These are phyloP conservation scores for Pyricularia pennisetigena DNA, from an alignment of 2,329 filamentous ascomycete genomes.

Conservation along the genomic window DNA sequence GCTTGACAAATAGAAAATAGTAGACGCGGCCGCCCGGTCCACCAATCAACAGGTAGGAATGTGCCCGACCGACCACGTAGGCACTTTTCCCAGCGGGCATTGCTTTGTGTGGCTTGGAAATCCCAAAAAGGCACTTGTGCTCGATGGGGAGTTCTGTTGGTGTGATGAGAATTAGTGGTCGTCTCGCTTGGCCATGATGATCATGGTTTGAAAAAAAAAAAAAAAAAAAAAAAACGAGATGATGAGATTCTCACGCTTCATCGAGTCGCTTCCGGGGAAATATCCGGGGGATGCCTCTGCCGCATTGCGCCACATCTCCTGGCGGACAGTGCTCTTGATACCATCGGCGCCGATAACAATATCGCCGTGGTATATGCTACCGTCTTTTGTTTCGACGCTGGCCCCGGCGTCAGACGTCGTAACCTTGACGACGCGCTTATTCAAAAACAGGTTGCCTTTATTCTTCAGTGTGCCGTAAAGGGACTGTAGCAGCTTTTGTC, in stretches of 20 bases:
- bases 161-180: neutral
- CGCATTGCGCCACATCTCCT: slow-evolving; percentile 9
- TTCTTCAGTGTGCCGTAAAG: slow-evolving; percentile 22
- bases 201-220: too few relatives aligned
- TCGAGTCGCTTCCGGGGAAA: slow-evolving; percentile 7
- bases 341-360: slow-evolving; percentile 30
- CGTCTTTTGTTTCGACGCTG: slow-evolving; percentile 20
- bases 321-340: slow-evolving; percentile 21
- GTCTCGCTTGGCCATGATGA: neutral
- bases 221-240: too few relatives aligned
- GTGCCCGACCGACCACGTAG: slow-evolving; percentile 3
- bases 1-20: slow-evolving; percentile 11
- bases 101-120: slow-evolving; percentile 8
- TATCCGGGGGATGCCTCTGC: slow-evolving; percentile 6
- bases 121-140: slow-evolving; percentile 13
- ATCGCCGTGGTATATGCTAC: slow-evolving; percentile 18
- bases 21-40: slow-evolving; percentile 11
- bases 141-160: slow-evolving; percentile 4
- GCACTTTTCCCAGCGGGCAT: slow-evolving; percentile 3
- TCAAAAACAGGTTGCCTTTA: slow-evolving; percentile 21
- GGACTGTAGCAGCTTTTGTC: slow-evolving; percentile 21
- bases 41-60: slow-evolving; percentile 9
- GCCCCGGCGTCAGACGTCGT: slow-evolving; percentile 14
- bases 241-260: neutral
- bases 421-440: slow-evolving; percentile 19